Percentiles rank a stretch among this genome's conserved stretches.
Conservation (phyloP, 2,329 filamentous ascomycete species). For the Beauveria varroae region DNA sequence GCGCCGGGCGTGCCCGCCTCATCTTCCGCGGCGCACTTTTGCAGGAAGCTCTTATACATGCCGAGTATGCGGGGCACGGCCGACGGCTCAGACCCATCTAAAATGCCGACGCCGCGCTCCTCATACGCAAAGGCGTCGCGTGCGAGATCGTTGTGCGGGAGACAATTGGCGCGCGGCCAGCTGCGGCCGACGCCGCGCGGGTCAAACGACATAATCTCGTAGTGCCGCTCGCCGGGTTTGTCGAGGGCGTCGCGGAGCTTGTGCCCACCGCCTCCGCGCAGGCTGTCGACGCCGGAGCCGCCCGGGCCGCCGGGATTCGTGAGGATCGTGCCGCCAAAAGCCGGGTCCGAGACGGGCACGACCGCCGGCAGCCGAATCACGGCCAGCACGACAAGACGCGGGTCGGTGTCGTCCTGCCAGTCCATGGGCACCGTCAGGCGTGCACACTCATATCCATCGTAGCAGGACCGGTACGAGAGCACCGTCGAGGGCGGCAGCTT, state of each 20-base stretch:
- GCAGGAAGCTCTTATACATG: background rate
- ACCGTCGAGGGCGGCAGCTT: constrained; percentile 21
- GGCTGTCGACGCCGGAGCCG: constrained; percentile 23
- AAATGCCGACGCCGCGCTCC: constrained; percentile 21
- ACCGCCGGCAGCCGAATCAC: constrained; percentile 25
- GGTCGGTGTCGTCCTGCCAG: constrained; percentile 20
- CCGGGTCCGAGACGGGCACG: constrained; percentile 22
- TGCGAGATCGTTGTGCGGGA: constrained; percentile 17
- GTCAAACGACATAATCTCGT: constrained; percentile 30
- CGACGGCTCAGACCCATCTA: constrained; percentile 11
- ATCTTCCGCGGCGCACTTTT: background rate
- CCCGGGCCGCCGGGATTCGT: constrained; percentile 31
- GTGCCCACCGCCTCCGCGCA: constrained; percentile 14
- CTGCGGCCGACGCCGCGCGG: constrained; percentile 27
- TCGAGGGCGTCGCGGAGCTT: constrained; percentile 19
- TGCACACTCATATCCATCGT: constrained; percentile 25
- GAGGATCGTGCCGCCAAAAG: constrained; percentile 29
- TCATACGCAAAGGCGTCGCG: constrained; percentile 21
- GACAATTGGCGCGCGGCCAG: constrained; percentile 26
- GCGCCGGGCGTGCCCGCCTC: constrained; percentile 8
- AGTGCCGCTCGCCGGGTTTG: constrained; percentile 19
- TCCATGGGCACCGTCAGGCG: constrained; percentile 30
- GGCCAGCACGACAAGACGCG: constrained; percentile 23
- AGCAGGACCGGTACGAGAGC: constrained; percentile 26
- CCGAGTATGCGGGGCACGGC: constrained; percentile 1